A percentile compares a stretch with the other conserved stretches of the same genome.
These are phyloP conservation scores for Tylopilus balloui DNA, from an alignment of 768 basidiomycete species.

Conservation along the genomic window DNA sequence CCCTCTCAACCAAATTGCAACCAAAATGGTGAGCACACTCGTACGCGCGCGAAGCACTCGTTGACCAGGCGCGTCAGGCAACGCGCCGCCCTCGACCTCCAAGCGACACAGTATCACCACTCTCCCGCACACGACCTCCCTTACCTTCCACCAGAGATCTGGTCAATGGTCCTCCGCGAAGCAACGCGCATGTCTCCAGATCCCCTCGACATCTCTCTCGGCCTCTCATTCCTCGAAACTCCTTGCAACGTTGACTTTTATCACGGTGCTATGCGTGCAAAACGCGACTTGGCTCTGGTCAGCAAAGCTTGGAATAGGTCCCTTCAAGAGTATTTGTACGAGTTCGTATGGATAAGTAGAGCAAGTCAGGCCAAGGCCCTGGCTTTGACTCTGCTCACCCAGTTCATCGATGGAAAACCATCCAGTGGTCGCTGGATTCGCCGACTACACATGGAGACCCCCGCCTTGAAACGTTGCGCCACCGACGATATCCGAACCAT, in stretches of 20 bases:
- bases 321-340: constrained; percentile 54
- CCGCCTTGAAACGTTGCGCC: constrained; percentile 54
- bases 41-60: neutral
- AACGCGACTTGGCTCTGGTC: constrained; percentile 50
- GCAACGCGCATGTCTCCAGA: constrained; percentile 45
- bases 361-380: constrained; percentile 47
- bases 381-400: constrained; percentile 40
- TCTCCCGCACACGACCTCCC: constrained; percentile 36
- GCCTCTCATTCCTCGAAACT: constrained; percentile 56
- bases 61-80: constrained; percentile 13
- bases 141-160: constrained; percentile 56
- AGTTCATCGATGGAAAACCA: constrained; percentile 36
- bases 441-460: constrained; percentile 68
- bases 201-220: constrained; percentile 43
- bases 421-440: constrained; percentile 50
- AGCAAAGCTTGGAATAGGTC: constrained; percentile 51
- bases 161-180: constrained; percentile 60
- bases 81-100: neutral
- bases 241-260: constrained; percentile 44
- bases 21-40: constrained; percentile 17
- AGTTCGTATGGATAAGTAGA: constrained; percentile 65
- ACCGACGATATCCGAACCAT: constrained; percentile 66
- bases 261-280: constrained; percentile 43
- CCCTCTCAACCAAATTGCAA: constrained; percentile 17
- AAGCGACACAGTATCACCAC: constrained; percentile 20